phyloP scores from a whole-genome alignment of 108 stramenopile species.

The Discostella stelligeroides region DNA sequence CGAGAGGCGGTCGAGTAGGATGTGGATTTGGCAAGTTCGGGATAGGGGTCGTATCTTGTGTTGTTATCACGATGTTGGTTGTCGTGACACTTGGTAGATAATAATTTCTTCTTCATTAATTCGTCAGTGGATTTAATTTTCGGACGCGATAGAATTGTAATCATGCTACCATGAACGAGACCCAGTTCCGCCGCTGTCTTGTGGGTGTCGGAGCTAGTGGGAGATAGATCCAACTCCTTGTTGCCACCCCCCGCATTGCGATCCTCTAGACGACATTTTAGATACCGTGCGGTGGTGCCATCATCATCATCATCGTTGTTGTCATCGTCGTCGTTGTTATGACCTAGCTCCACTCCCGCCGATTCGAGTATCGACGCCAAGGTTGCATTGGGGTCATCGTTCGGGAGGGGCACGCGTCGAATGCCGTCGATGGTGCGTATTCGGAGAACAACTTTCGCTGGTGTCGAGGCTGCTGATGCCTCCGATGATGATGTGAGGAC shows the following conservation, averaged over 20 bases:
- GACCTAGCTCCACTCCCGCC: slow-evolving; percentile 37
- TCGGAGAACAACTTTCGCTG: too few relatives aligned
- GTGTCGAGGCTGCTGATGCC: too few relatives aligned
- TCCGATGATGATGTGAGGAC: too few relatives aligned
- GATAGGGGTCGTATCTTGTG: slow-evolving; percentile 76
- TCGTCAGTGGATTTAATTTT: too few relatives aligned
- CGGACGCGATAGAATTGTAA: slow-evolving; percentile 55
- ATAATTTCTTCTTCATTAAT: too few relatives aligned
- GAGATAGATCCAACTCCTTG: slow-evolving; percentile 18
- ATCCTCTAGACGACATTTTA: slow-evolving; percentile 33
- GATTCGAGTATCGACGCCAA: slow-evolving; percentile 37
- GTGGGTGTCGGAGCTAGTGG: slow-evolving; percentile 22
- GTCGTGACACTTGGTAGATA: background rate
- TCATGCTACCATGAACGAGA: slow-evolving; percentile 72
- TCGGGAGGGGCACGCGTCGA: slow-evolving; percentile 37
- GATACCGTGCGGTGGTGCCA: too few relatives aligned
- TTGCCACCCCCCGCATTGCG: background rate
- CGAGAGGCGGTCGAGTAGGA: slow-evolving; percentile 58
- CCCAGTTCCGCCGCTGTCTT: slow-evolving; percentile 50
- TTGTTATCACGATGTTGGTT: background rate
- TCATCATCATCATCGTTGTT: background rate
- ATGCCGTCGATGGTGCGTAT: slow-evolving; percentile 38
- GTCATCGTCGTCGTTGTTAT: slow-evolving; percentile 15
- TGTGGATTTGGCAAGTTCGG: slow-evolving; percentile 78
- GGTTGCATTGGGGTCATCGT: slow-evolving; percentile 28